phyloP scores from a whole-genome alignment of 2,329 filamentous ascomycete genomes.

The Xylariaceae sp. region DNA sequence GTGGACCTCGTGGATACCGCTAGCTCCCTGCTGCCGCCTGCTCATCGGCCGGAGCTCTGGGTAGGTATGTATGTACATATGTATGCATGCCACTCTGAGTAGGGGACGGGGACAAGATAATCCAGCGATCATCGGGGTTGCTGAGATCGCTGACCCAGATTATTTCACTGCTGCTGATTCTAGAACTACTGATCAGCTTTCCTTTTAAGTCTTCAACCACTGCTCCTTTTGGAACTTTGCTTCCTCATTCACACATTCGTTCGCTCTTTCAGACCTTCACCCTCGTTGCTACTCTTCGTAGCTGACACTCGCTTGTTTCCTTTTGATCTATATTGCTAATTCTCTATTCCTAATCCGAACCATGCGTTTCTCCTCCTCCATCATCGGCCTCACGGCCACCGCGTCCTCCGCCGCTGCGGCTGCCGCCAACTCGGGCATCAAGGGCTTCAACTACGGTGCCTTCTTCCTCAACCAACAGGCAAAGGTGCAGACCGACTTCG shows the following conservation, averaged over 20 bases:
- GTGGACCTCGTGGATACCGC: too few species aligned
- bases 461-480: conserved; percentile 29
- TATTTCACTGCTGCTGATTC: too few species aligned
- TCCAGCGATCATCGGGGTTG: too few species aligned
- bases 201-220: background rate
- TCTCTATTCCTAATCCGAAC: conserved; percentile 6
- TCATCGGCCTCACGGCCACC: conserved; percentile 22
- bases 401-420: conserved; percentile 7
- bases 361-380: conserved; percentile 25
- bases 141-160: too few species aligned
- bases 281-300: conserved; percentile 2
- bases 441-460: conserved; percentile 31
- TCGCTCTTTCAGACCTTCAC: conserved; percentile 3
- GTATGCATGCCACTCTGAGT: too few species aligned
- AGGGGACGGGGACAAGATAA: too few species aligned
- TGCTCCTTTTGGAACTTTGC: background rate
- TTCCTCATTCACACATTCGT: background rate
- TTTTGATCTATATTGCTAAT: conserved; percentile 4
- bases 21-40: too few species aligned
- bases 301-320: conserved; percentile 12
- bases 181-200: background rate
- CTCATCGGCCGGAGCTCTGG: too few species aligned
- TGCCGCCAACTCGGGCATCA: conserved; percentile 15
- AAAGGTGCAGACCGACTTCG: conserved; percentile 26
- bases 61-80: too few species aligned